Evolutionary conservation across 2,329 filamentous ascomycete species (phyloP).

Genomic region (Tolypocladium tropicale): DNA sequence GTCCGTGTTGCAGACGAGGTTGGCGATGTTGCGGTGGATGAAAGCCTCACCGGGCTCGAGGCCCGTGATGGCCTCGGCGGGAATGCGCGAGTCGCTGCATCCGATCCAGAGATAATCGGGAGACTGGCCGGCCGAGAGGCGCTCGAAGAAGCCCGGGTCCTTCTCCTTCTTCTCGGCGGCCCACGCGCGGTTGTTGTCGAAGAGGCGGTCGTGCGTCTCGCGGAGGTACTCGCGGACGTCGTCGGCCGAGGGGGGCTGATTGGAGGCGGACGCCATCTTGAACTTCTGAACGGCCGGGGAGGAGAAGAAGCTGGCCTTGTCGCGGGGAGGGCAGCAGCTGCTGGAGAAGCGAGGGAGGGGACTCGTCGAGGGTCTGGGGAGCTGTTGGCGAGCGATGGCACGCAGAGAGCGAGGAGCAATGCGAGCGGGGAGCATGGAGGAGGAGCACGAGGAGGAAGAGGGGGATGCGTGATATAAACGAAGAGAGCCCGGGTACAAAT

Average conservation of each 20-base stretch:
- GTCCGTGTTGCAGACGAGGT: constrained; percentile 71
- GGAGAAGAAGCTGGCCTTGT: not conserved
- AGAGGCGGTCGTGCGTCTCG: constrained; percentile 56
- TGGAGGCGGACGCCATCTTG: constrained; percentile 2
- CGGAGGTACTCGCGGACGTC: constrained; percentile 36
- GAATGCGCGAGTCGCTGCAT: constrained; percentile 82
- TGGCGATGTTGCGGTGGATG: constrained; percentile 91
- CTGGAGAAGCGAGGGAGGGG: not conserved
- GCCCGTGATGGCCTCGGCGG: constrained; percentile 79
- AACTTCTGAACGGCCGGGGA: not conserved
- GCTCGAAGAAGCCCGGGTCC: constrained; percentile 56
- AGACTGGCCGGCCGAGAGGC: constrained; percentile 52
- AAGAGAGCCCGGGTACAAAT: not conserved
- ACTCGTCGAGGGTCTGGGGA: not conserved
- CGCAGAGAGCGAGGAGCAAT: not conserved
- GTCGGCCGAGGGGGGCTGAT: not conserved
- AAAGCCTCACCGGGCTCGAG: constrained; percentile 85
- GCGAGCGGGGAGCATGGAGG: constrained; percentile 1
- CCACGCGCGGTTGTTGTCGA: constrained; percentile 60
- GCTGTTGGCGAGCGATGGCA: not conserved
- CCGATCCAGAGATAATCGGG: constrained; percentile 81
- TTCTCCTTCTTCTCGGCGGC: constrained; percentile 44
- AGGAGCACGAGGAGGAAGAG: no score
- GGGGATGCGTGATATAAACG: not conserved
- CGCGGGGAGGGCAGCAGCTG: constrained; percentile 2